Evolutionary conservation across 1,284 basidiomycete species (phyloP), one percentile per base, ranked within the genome.

Genomic region (Ustilago tritici): DNA sequence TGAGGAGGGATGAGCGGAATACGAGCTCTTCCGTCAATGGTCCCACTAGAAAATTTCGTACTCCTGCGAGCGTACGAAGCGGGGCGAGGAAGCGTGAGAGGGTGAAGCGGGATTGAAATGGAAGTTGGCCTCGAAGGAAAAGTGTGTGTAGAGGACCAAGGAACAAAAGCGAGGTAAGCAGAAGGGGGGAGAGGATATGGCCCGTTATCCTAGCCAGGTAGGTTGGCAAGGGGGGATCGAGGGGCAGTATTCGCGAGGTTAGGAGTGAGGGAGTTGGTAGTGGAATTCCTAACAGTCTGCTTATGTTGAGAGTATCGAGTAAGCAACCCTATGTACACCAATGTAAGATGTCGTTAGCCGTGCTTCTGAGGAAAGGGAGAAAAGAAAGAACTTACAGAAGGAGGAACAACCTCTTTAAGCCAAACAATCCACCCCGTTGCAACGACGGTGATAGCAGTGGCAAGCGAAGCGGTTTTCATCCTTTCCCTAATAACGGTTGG

Each of bases 1-100:
- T 88, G 23, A 98, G 88, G 50, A 96, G 90, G 83, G 93, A 95
- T 0, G 92, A 91, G 32, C 97, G 89, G 85, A 98, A 99, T 3
- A 95, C 93, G 31, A 98, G 80, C 85, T 99, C 96, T 87, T 99
- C 96, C 0, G 95, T 95, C 38, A 95, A 85, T 0, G 96, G 96
- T 0, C 91, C 95, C 35, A 93, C 86, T 41, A 93, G 79, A 83
- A 91, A 95, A 85, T 95, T 98, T 69, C 96, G 88, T 34, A 92
- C 64, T 0, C 92, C 92, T 35, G 88, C 78, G 87, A 91, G 90
- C 0, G 89, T 88, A 23, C 86, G 84, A 65, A 92, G 87, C 57
- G 83, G 82, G 14, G 85, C 61, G 0, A 91, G 76, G 59, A 89
- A 87, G 3, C 77, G 70, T 46, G 87, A 63, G 56, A 52, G 72